Evolutionary conservation across 106 monocot species (phyloP), one percentile per base, ranked within the genome.

Genomic region (Platanthera zijinensis): DNA sequence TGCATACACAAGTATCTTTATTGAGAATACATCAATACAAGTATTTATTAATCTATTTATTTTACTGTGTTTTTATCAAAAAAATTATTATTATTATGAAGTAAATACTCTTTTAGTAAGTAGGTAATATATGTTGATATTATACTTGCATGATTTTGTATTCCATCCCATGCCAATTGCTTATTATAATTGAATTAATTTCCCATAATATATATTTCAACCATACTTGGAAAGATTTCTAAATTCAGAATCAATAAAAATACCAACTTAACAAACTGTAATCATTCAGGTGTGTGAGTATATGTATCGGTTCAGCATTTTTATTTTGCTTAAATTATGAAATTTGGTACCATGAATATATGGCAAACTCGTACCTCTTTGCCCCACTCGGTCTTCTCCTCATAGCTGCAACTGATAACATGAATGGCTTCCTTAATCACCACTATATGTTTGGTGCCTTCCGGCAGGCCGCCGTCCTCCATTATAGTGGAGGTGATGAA

Each of bases 321-420:
- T 21, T 19, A 66, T 18, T 18, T n/a, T 75, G 39, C 0, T 10
- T 32, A 49, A 50, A 15, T 13, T 50, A 51, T 17, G 8, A 6
- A 17, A 39, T 39, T 39, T 39, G 39, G 21, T 52, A 28, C 9
- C 17, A 48, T 25, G 25, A 25, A 25, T 25, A 25, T 25, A 59
- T 28, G 4, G 13, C 39, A 6, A 19, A 17, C 39, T 48, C 47
- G 2, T 83, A 87, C 94, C 95, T 95, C 95, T 73, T 91, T 92
- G 3, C 95, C 95, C 95, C 95, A 95, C 74, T 95, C 95, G 0
- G 95, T 95, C 74, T 92, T 91, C 86, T 95, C 95, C 74, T 95
- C 95, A 46, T 92, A 95, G 5, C 91, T 87, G 32, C 91, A 92
- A 77, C 91, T 92, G 48, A 95, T 95, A 46, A 95, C 95, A 76